Evolutionary conservation across 2,329 filamentous ascomycete species (phyloP).

Genomic region (Phyllosticta citrichinensis): DNA sequence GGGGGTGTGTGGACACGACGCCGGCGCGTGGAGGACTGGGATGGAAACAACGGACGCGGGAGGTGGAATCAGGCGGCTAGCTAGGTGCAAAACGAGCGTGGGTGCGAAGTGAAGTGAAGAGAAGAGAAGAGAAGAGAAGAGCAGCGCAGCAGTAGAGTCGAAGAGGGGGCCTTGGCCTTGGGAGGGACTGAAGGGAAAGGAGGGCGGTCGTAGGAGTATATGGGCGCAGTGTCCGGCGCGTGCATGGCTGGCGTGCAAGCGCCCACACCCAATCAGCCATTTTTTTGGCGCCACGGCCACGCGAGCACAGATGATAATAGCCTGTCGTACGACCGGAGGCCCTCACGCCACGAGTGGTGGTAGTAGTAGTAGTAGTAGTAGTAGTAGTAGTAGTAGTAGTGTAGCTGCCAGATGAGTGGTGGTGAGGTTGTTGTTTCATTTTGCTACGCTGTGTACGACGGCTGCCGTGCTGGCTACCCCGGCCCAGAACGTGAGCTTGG

Average conservation of each 20-base stretch:
- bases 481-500: background rate
- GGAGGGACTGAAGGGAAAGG: background rate
- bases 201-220: constrained; percentile 4
- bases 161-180: background rate
- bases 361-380: no score
- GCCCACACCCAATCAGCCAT: constrained; percentile 2
- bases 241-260: background rate
- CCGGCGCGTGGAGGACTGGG: background rate
- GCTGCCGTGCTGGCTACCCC: background rate
- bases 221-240: constrained; percentile 2
- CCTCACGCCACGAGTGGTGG: constrained; percentile 6
- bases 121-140: background rate
- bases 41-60: background rate
- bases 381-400: no score
- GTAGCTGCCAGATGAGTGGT: background rate
- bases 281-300: background rate
- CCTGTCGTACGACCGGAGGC: constrained; percentile 3
- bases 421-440: background rate
- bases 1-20: background rate
- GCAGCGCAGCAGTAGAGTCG: constrained; percentile 3
- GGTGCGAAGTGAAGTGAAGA: constrained; percentile 3
- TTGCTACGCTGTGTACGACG: background rate
- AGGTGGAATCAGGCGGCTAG: background rate
- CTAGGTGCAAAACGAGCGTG: background rate
- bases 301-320: background rate